Conservation (phyloP, 345 rosid species). For the Odontarrhena argentea region DNA sequence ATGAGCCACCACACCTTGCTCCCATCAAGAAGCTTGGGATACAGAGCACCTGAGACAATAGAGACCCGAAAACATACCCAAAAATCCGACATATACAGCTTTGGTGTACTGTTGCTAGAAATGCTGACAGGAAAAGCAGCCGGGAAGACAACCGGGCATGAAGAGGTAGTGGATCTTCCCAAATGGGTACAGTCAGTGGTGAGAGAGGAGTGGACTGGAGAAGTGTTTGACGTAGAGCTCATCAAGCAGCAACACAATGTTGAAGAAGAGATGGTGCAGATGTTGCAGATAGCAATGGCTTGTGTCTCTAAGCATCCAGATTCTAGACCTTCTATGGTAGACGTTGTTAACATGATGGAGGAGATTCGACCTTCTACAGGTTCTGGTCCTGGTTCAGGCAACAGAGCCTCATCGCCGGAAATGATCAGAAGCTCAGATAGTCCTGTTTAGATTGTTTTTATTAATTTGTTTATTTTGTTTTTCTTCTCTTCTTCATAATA, state of each 20-base stretch:
- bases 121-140: conserved; percentile 82
- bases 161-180: conserved; percentile 74
- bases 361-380: conserved; percentile 56
- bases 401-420: conserved; percentile 58
- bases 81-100: conserved; percentile 80
- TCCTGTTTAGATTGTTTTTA: conserved; percentile 35
- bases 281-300: conserved; percentile 91
- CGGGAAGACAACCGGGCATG: conserved; percentile 55
- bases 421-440: conserved; percentile 46
- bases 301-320: conserved; percentile 75
- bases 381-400: conserved; percentile 52
- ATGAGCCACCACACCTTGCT: conserved; percentile 55
- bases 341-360: conserved; percentile 78
- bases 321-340: conserved; percentile 71
- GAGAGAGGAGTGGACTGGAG: conserved; percentile 92
- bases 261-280: conserved; percentile 93
- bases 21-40: conserved; percentile 68
- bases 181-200: conserved; percentile 92
- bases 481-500: conserved; percentile 12
- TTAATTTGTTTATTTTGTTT: conserved; percentile 30
- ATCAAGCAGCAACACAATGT: conserved; percentile 57
- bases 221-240: conserved; percentile 84
- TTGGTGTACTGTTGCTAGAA: conserved; percentile 81
- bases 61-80: conserved; percentile 61
- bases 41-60: conserved; percentile 76